Conservation (phyloP, 1,284 basidiomycete species). For the Entoloma clypeatum region DNA sequence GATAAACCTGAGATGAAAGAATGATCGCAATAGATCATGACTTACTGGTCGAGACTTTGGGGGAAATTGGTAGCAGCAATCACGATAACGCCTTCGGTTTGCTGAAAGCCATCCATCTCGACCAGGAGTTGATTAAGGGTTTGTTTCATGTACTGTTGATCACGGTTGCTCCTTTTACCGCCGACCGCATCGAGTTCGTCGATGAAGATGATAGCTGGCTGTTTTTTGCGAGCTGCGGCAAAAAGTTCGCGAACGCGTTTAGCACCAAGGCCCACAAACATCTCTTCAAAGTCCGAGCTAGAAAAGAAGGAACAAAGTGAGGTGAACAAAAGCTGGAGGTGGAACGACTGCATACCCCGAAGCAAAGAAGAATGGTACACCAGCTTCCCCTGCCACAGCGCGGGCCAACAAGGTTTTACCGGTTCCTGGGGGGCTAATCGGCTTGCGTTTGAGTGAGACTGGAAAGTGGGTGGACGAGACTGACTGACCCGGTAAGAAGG, state of each 20-base stretch:
- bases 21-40: constrained; percentile 6
- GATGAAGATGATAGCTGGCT: constrained; percentile 94
- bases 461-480: not conserved
- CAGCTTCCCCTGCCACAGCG: constrained; percentile 96
- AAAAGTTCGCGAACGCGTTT: constrained; percentile 97
- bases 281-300: constrained; percentile 96
- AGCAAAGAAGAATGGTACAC: constrained; percentile 88
- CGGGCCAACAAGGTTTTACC: constrained; percentile 97
- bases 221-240: constrained; percentile 89
- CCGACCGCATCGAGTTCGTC: constrained; percentile 93
- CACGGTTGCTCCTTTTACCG: constrained; percentile 84
- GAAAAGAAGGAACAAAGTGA: constrained; percentile 18
- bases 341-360: constrained; percentile 68
- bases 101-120: constrained; percentile 93
- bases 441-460: not conserved
- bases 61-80: constrained; percentile 97
- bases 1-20: not conserved
- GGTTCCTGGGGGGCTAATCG: constrained; percentile 69
- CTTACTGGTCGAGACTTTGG: constrained; percentile 81
- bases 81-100: constrained; percentile 88
- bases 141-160: constrained; percentile 88
- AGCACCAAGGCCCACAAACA: constrained; percentile 95
- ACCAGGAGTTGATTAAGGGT: constrained; percentile 93
- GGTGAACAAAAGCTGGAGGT: not conserved
- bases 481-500: constrained; percentile 69